A percentile compares a stretch with the other conserved stretches of the same genome.
Evolutionary conservation across 2,329 filamentous ascomycete genomes (phyloP).

Genomic region (Onygenales sp.): DNA sequence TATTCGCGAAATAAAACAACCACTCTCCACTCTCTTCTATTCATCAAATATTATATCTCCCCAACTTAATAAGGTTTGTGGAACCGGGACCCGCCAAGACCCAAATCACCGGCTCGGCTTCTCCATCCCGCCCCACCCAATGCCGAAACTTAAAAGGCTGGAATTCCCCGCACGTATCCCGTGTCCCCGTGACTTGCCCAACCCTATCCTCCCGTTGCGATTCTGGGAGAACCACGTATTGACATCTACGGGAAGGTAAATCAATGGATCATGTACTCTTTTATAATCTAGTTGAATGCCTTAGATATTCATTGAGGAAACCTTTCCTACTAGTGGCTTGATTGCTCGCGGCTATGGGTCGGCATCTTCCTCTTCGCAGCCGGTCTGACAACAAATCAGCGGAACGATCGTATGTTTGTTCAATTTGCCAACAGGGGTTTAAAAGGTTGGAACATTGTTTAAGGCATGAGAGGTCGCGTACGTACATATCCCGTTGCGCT

Average conservation of each 20-base stretch:
- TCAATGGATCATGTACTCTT: background rate
- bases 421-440: conserved; percentile 22
- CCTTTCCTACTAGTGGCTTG: background rate
- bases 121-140: background rate
- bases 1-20: background rate
- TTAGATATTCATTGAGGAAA: background rate
- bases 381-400: background rate
- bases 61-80: background rate
- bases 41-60: background rate
- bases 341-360: background rate
- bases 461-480: conserved; percentile 25
- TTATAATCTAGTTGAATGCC: background rate
- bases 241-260: no score
- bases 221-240: background rate
- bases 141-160: background rate
- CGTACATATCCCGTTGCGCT: conserved; percentile 1
- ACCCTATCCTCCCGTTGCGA: background rate
- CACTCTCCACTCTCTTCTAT: background rate
- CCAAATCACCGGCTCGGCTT: background rate
- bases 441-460: conserved; percentile 27
- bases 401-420: conserved; percentile 11
- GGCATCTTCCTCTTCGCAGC: background rate
- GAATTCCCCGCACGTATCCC: background rate
- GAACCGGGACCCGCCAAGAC: background rate
- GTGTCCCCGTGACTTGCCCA: background rate